phyloP scores from a whole-genome alignment of 2,329 filamentous ascomycete genomes.

The Akanthomyces dipterigenus region DNA sequence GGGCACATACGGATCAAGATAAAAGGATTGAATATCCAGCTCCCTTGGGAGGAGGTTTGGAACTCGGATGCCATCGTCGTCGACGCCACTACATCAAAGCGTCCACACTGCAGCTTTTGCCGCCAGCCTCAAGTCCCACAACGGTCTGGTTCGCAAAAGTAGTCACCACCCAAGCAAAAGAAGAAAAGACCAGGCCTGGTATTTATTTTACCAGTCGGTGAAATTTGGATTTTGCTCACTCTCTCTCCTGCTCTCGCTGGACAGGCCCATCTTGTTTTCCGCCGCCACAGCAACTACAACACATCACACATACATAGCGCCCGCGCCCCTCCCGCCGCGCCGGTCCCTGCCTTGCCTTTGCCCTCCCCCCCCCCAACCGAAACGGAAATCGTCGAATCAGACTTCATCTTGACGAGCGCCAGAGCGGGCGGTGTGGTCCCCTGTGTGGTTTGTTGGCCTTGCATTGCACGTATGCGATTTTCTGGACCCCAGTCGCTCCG shows the following conservation, averaged over 20 bases:
- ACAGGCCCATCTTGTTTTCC: background rate
- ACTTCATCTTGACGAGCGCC: background rate
- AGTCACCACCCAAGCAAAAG: too few species aligned
- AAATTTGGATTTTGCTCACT: too few species aligned
- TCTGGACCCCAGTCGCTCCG: background rate
- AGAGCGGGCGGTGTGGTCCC: slow-evolving; percentile 6
- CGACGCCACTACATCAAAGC: too few species aligned
- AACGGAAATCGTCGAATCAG: background rate
- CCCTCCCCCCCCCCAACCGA: background rate
- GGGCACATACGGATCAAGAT: too few species aligned
- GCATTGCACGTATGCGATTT: background rate
- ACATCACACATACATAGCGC: background rate
- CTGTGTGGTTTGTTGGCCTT: slow-evolving; percentile 10
- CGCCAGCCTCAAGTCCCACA: too few species aligned
- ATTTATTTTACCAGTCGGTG: background rate
- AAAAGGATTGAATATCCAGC: too few species aligned
- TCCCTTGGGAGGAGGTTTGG: too few species aligned
- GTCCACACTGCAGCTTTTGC: too few species aligned
- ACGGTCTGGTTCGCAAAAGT: too few species aligned
- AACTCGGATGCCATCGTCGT: too few species aligned
- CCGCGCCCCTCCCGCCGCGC: background rate
- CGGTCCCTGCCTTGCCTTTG: background rate
- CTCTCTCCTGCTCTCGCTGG: background rate
- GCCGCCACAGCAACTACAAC: background rate
- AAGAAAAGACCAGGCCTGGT: too few species aligned